These are phyloP conservation scores for Hymenoscyphus scutula DNA, from an alignment of 2,329 filamentous ascomycete species.

Conservation along the genomic window DNA sequence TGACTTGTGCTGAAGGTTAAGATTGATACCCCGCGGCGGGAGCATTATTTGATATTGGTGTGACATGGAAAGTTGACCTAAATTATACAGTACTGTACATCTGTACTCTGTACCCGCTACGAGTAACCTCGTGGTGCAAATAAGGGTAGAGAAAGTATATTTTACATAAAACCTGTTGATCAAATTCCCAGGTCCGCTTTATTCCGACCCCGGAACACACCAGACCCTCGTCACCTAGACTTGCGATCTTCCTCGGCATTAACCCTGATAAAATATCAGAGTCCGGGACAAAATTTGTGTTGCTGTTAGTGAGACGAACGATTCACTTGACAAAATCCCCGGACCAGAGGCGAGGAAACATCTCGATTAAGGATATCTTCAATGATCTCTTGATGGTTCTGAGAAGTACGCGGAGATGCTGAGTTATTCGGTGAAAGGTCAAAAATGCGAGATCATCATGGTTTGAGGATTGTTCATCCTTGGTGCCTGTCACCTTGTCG, in stretches of 20 bases:
- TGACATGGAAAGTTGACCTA: background rate
- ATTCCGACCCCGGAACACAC: background rate
- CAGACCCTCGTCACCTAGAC: background rate
- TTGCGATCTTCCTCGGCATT: background rate
- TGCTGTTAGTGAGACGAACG: background rate
- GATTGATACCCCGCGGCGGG: background rate
- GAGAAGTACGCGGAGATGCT: background rate
- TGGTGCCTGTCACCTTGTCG: constrained; percentile 13
- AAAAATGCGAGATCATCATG: constrained; percentile 19
- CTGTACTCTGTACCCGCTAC: no score
- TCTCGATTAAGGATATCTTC: no score
- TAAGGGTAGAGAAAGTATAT: background rate
- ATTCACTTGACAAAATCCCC: background rate
- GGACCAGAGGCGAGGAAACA: background rate
- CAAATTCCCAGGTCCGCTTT: background rate
- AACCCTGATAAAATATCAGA: background rate
- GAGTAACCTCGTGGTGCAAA: background rate
- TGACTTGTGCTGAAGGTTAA: background rate
- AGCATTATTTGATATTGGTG: background rate
- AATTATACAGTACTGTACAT: no score
- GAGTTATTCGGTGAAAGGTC: background rate
- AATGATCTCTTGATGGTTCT: background rate
- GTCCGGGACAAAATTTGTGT: background rate
- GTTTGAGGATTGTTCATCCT: constrained; percentile 21
- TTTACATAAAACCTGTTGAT: background rate